Evolutionary conservation across 2,329 filamentous ascomycete genomes (phyloP).

Genomic region (Fusarium begoniae): DNA sequence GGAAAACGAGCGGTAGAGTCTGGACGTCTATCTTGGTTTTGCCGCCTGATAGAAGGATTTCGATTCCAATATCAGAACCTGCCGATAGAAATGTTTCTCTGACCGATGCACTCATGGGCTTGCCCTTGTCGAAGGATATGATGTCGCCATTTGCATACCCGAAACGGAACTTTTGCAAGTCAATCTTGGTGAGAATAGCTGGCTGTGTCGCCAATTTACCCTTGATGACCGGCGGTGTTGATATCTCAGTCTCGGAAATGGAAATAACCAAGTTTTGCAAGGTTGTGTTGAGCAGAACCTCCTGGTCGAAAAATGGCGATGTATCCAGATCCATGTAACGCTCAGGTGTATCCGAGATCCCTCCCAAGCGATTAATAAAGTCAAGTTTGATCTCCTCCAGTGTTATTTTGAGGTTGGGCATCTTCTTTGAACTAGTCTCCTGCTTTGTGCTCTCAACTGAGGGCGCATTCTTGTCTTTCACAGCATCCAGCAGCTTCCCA

Average conservation of each 20-base stretch:
- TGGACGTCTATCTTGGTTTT: conserved; percentile 69
- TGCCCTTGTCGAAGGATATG: conserved; percentile 67
- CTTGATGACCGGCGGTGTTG: conserved; percentile 13
- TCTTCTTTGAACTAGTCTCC: conserved; percentile 16
- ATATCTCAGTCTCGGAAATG: conserved; percentile 34
- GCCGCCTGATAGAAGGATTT: conserved; percentile 56
- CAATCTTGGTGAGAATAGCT: conserved; percentile 50
- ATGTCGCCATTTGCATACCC: conserved; percentile 71
- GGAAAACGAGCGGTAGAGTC: conserved; percentile 79
- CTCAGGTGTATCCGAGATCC: conserved; percentile 61
- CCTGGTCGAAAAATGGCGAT: conserved; percentile 53
- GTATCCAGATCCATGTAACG: conserved; percentile 57
- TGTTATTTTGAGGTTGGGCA: conserved; percentile 55
- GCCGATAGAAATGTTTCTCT: conserved; percentile 65
- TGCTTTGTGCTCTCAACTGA: conserved; percentile 16
- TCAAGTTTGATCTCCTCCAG: conserved; percentile 62
- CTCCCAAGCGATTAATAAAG: conserved; percentile 64
- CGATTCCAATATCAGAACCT: conserved; percentile 67
- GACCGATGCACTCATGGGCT: conserved; percentile 67
- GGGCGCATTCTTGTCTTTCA: conserved; percentile 45
- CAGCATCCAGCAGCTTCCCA: conserved; percentile 57
- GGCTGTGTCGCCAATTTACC: conserved; percentile 40
- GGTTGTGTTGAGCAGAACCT: conserved; percentile 62
- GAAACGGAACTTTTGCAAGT: conserved; percentile 67
- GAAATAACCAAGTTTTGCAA: conserved; percentile 55